A percentile compares a stretch with the other conserved stretches of the same genome.
These are phyloP conservation scores for Solanum aculeatissimum DNA, from an alignment of 305 asterid genomes.

Conservation along the genomic window DNA sequence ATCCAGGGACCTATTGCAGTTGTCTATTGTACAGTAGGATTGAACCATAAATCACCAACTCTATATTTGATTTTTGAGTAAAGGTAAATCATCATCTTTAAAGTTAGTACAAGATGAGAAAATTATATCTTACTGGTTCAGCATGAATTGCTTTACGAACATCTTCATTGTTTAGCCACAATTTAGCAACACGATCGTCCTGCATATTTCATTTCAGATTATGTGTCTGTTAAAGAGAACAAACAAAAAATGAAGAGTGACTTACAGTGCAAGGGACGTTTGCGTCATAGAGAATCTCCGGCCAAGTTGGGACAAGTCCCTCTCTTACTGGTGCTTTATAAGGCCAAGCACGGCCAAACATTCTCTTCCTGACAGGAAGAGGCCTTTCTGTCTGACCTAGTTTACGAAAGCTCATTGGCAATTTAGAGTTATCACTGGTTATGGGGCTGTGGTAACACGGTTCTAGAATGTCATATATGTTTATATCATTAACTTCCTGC, in stretches of 20 bases:
- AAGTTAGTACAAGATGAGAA: conserved; percentile 2
- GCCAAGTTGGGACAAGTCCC: conserved; percentile 82
- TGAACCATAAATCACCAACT: background rate
- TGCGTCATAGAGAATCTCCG: conserved; percentile 37
- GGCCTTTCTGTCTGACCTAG: conserved; percentile 88
- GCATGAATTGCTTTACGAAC: conserved; percentile 90
- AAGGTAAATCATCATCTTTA: background rate
- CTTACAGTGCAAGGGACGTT: conserved; percentile 76
- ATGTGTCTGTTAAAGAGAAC: background rate
- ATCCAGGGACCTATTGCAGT: conserved; percentile 41
- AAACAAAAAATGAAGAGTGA: background rate
- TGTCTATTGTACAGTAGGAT: conserved; percentile 20
- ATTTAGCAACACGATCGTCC: conserved; percentile 76
- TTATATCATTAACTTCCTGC: conserved; percentile 49
- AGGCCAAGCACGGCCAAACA: conserved; percentile 99
- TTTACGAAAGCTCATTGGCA: conserved; percentile 79
- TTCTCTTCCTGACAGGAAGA: conserved; percentile 61
- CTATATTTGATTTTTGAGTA: background rate
- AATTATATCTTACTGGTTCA: conserved; percentile 41
- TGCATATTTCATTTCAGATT: conserved; percentile 11
- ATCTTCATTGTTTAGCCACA: conserved; percentile 66
- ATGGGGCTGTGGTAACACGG: conserved; percentile 64
- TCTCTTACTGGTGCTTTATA: conserved; percentile 75
- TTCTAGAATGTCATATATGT: conserved; percentile 78
- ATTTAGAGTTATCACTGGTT: conserved; percentile 10